Evolutionary conservation across 106 monocot genomes (phyloP).

Genomic region (Allium sativum): DNA sequence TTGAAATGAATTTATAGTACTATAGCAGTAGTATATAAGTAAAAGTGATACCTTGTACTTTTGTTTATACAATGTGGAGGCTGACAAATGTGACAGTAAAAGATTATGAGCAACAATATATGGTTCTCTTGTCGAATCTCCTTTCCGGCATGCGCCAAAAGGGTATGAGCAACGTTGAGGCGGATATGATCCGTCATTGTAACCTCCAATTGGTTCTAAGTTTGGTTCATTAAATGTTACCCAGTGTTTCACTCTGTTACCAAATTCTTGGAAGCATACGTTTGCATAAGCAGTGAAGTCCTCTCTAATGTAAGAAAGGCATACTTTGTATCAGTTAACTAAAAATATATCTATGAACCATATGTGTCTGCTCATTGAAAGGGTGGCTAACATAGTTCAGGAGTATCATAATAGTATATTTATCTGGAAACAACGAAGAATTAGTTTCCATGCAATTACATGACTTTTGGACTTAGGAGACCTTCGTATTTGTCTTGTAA

Average conservation of each 20-base stretch:
- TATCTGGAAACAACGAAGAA: too few relatives aligned
- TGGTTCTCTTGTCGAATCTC: conserved; percentile 20
- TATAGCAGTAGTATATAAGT: too few relatives aligned
- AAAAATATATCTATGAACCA: too few relatives aligned
- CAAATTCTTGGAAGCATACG: conserved; percentile 48
- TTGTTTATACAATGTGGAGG: too few relatives aligned
- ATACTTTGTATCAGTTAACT: too few relatives aligned
- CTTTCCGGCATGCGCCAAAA: conserved; percentile 12
- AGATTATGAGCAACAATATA: conserved; percentile 11
- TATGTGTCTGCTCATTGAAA: too few relatives aligned
- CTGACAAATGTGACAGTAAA: too few relatives aligned
- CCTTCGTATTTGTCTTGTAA: conserved; percentile 5
- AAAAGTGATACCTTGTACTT: too few relatives aligned
- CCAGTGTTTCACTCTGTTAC: conserved; percentile 51
- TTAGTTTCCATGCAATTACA: neutral
- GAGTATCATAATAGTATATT: too few relatives aligned
- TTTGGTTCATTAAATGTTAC: conserved; percentile 48
- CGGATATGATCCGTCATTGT: conserved; percentile 16
- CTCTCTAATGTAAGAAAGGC: conserved; percentile 16
- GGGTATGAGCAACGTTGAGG: conserved; percentile 38
- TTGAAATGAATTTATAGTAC: too few relatives aligned
- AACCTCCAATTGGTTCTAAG: conserved; percentile 17
- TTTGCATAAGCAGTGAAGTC: conserved; percentile 46
- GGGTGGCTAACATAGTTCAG: too few relatives aligned
- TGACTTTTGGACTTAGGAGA: conserved; percentile 1